A percentile compares a stretch with the other conserved stretches of the same genome.
Evolutionary conservation across 228 moss, liverwort and hornwort species (phyloP).

Genomic region (Sphagnum fallax): DNA sequence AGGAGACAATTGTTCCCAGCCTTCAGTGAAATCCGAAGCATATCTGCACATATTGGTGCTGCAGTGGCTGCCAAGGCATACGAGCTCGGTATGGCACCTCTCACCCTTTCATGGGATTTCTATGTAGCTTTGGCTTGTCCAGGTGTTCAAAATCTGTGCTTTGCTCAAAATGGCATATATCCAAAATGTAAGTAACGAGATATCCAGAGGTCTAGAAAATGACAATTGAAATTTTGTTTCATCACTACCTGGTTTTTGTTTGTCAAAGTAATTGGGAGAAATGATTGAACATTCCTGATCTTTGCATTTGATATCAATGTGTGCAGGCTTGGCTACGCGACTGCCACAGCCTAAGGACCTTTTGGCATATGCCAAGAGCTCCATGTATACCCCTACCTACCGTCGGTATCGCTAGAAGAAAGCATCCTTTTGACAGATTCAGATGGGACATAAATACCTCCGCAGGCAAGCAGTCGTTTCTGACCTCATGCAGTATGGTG

Average conservation of each 20-base stretch:
- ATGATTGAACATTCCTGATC: neutral
- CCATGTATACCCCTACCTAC: constrained; percentile 27
- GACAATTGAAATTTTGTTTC: neutral
- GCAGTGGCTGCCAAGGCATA: constrained; percentile 26
- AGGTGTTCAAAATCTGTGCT: neutral
- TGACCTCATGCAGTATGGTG: too few species aligned
- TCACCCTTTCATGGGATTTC: too few species aligned
- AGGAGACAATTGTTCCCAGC: constrained; percentile 32
- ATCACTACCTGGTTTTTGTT: neutral
- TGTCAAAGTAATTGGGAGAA: neutral
- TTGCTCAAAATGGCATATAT: neutral
- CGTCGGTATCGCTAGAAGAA: constrained; percentile 18
- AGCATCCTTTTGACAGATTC: neutral
- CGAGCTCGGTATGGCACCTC: constrained; percentile 17
- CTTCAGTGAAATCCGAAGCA: constrained; percentile 25
- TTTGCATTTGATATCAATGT: too few species aligned
- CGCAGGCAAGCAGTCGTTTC: too few species aligned
- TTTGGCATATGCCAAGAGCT: constrained; percentile 14
- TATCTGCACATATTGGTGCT: constrained; percentile 35
- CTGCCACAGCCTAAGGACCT: constrained; percentile 31
- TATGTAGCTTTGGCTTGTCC: neutral
- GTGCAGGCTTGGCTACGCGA: constrained; percentile 27
- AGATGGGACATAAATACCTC: too few species aligned
- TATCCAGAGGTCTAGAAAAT: neutral
- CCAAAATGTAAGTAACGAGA: neutral